Conservation (phyloP, 208 protist genomes). For the Tritrichomonas foetus region DNA sequence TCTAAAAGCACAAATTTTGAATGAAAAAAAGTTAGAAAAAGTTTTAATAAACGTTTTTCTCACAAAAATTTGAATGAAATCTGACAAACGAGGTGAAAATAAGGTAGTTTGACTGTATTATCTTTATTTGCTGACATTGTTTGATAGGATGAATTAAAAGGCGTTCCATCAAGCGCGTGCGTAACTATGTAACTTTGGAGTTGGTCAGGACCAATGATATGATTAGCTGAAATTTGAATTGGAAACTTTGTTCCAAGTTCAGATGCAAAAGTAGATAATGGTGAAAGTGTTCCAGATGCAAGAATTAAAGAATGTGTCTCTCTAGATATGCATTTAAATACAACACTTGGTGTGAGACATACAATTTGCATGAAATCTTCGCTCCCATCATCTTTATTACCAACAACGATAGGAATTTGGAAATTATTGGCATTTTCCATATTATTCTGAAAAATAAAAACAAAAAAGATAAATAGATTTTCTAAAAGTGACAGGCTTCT, state of each 20-base stretch:
- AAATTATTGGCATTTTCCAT: neutral
- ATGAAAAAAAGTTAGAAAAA: too few relatives aligned
- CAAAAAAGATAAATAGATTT: neutral
- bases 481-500: neutral
- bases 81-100: too few relatives aligned
- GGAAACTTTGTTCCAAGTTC: constrained; percentile 14
- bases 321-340: neutral
- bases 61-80: too few relatives aligned
- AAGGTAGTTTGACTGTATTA: too few relatives aligned
- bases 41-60: too few relatives aligned
- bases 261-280: neutral
- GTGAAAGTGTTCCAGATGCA: constrained; percentile 4
- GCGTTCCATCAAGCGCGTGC: neutral
- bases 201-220: neutral
- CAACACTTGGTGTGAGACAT: neutral
- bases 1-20: too few relatives aligned
- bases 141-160: neutral
- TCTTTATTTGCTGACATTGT: neutral
- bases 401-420: neutral
- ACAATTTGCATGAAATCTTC: neutral
- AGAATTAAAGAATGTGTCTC: neutral
- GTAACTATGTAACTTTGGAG: neutral
- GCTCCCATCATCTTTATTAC: neutral
- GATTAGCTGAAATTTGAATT: neutral
- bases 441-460: neutral